Conservation (phyloP, 495 filamentous ascomycete genomes). For the Aspergillus ostianus region DNA sequence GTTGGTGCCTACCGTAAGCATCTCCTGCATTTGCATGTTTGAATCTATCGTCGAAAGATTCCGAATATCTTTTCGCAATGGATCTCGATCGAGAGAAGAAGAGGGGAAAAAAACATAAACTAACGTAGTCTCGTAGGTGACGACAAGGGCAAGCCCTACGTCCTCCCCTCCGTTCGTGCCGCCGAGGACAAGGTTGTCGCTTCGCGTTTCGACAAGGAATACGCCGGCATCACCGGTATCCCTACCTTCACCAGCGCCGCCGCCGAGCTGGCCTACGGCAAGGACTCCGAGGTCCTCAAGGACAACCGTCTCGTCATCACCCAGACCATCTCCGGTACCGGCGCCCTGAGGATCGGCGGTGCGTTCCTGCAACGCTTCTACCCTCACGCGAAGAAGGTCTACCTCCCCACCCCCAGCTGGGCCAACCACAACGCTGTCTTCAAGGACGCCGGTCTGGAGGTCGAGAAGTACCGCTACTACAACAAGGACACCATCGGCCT, state of each 20-base stretch:
- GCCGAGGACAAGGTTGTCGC: constrained; percentile 86
- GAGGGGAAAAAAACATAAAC: constrained; percentile 9
- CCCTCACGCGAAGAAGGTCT: constrained; percentile 87
- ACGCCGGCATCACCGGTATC: constrained; percentile 94
- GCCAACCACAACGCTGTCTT: constrained; percentile 98
- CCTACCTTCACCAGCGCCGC: constrained; percentile 91
- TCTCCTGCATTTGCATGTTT: not conserved
- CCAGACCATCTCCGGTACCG: constrained; percentile 97
- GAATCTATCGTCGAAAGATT: too few relatives aligned
- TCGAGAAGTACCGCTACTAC: constrained; percentile 96
- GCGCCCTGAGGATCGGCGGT: constrained; percentile 89
- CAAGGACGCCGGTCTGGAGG: constrained; percentile 84
- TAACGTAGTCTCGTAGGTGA: constrained; percentile 55
- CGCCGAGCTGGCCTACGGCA: constrained; percentile 84
- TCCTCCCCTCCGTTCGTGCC: constrained; percentile 85
- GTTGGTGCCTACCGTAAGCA: constrained; percentile 54
- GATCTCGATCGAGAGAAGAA: not conserved
- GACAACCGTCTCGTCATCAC: constrained; percentile 85
- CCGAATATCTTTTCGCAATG: not conserved
- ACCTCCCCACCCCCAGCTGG: constrained; percentile 95
- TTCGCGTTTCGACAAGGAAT: constrained; percentile 86
- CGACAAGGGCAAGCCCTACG: constrained; percentile 94
- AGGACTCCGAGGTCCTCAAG: constrained; percentile 69
- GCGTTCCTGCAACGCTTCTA: constrained; percentile 90
- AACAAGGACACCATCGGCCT: constrained; percentile 98